Percentiles rank a stretch among this genome's conserved stretches.
Evolutionary conservation across 495 filamentous ascomycete genomes (phyloP).

Genomic region (Cudoniella acicularis): DNA sequence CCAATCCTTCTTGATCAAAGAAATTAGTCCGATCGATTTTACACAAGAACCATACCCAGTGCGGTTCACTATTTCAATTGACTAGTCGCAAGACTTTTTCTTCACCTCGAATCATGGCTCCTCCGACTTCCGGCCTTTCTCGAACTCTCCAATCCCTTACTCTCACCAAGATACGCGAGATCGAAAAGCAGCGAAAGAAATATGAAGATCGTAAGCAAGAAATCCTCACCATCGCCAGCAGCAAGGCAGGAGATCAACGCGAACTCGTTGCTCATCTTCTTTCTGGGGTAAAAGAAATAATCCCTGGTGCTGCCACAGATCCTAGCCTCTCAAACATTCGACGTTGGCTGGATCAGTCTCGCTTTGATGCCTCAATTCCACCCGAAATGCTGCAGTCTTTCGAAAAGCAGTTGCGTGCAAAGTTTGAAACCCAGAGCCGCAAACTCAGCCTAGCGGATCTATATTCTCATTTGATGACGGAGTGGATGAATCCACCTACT

Average conservation of each 20-base stretch:
- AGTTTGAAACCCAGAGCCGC: conserved; percentile 43
- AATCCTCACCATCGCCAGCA: not conserved
- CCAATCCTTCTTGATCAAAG: too few species aligned
- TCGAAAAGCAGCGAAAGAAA: not conserved
- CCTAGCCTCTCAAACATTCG: conserved; percentile 28
- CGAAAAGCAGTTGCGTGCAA: conserved; percentile 37
- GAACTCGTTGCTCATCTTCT: not conserved
- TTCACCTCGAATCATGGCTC: not conserved
- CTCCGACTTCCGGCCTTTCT: not conserved
- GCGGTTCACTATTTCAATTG: too few species aligned
- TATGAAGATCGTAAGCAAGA: not conserved
- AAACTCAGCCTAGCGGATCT: conserved; percentile 58
- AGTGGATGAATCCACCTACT: too few species aligned
- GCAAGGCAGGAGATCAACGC: not conserved
- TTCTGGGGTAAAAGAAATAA: too few species aligned
- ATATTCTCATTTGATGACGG: conserved; percentile 58
- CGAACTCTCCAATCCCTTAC: not conserved
- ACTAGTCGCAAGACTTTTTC: too few species aligned
- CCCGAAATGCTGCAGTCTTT: conserved; percentile 33
- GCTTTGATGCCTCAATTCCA: conserved; percentile 34
- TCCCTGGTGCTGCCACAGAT: not conserved
- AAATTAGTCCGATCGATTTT: too few species aligned
- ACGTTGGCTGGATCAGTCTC: conserved; percentile 36
- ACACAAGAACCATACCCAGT: too few species aligned
- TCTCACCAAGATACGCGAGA: not conserved